Percentiles rank a stretch among this genome's conserved stretches.
Evolutionary conservation across 306 rosid species (phyloP).

Genomic region (Biancaea sappan): DNA sequence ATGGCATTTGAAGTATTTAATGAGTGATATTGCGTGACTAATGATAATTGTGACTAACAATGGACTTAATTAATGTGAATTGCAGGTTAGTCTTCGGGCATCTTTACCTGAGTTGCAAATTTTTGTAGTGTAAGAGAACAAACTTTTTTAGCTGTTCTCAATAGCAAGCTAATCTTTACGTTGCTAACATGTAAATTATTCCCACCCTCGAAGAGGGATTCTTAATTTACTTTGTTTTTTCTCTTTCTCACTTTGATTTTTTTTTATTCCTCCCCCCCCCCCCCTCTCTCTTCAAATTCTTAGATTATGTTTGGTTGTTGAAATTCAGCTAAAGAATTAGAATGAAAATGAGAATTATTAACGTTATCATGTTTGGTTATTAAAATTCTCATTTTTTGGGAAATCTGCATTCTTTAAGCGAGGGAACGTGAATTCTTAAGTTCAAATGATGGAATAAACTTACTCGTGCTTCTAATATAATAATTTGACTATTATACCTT

Average conservation of each 20-base stretch:
- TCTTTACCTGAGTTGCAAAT: conserved; percentile 46
- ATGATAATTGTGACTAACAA: conserved; percentile 32
- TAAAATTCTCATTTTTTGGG: no score
- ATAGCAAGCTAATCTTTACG: conserved; percentile 47
- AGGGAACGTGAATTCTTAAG: no score
- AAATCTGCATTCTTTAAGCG: no score
- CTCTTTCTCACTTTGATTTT: no score
- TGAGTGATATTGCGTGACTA: conserved; percentile 22
- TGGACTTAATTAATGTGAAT: conserved; percentile 39
- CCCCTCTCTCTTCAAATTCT: neutral
- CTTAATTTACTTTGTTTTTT: neutral
- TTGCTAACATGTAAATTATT: conserved; percentile 59
- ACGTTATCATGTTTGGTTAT: no score
- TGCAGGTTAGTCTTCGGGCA: conserved; percentile 60
- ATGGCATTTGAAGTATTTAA: conserved; percentile 20
- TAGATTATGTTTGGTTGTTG: no score
- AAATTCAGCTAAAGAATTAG: no score
- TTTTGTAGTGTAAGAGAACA: conserved; percentile 64
- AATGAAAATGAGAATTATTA: no score
- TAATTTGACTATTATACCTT: no score
- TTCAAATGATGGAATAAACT: no score
- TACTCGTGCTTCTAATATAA: no score
- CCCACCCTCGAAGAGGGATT: conserved; percentile 1
- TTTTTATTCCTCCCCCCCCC: neutral
- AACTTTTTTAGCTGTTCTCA: conserved; percentile 41